Conservation (phyloP, 2,329 filamentous ascomycete genomes). For the Fusarium sulawesiense region DNA sequence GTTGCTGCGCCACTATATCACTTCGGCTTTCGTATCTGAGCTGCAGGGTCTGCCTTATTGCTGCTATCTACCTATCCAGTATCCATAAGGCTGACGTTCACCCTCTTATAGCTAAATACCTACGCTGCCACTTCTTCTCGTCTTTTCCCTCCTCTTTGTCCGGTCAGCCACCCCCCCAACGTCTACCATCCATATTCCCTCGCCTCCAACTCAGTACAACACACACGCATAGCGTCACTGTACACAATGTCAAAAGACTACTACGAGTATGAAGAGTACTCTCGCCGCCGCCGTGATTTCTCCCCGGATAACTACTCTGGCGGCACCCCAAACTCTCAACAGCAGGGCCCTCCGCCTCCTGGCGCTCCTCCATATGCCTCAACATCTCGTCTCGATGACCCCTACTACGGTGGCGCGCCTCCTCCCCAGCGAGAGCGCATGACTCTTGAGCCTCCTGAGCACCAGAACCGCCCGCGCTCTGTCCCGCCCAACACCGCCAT, state of each 20-base stretch:
- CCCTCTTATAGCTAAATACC: background rate
- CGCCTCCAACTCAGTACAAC: background rate
- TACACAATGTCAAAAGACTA: conserved; percentile 43
- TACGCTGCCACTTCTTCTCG: background rate
- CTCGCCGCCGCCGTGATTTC: conserved; percentile 44
- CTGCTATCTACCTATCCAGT: background rate
- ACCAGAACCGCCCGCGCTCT: conserved; percentile 49
- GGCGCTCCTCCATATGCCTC: conserved; percentile 38
- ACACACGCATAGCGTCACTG: background rate
- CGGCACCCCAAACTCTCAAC: conserved; percentile 37
- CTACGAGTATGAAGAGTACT: conserved; percentile 48
- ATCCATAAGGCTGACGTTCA: conserved; percentile 26
- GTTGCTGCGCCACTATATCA: conserved; percentile 15
- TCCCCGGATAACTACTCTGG: conserved; percentile 51
- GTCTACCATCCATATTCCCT: conserved; percentile 1
- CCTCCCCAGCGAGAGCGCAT: conserved; percentile 45
- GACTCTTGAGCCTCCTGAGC: conserved; percentile 46
- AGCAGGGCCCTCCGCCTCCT: conserved; percentile 31
- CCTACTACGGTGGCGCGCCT: conserved; percentile 36
- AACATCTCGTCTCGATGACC: conserved; percentile 44
- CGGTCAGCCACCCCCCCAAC: conserved; percentile 10
- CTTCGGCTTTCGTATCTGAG: background rate
- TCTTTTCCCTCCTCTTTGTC: conserved; percentile 3
- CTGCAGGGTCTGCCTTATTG: conserved; percentile 4
- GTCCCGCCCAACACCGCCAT: conserved; percentile 48